Evolutionary conservation across 2,329 filamentous ascomycete species (phyloP), one percentile per base, ranked within the genome.

Genomic region (Colletotrichum sp.): DNA sequence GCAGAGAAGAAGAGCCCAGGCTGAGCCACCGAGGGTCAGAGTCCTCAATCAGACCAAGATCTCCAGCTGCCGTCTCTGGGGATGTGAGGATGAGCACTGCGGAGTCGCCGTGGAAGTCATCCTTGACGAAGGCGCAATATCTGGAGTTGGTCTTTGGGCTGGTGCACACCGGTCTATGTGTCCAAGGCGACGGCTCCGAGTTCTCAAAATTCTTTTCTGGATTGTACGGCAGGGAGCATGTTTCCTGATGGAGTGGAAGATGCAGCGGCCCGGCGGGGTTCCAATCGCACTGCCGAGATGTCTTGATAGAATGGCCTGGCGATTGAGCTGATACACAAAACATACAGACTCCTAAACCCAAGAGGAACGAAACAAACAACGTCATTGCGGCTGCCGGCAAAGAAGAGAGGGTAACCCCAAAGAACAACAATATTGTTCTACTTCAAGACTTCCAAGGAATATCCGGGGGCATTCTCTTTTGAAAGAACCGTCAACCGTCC

Each of bases 101-200:
- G 16, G 71, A 66, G 5, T 55, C 28, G 5, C 77, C 74, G 12
- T 62, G 74, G 69, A 78, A 78, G 63, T 69, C 36, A 4, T 72
- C 49, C 44, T 74, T 71, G 26, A 77, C 75, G 52, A 75, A 78
- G 39, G 76, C 73, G 76, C 76, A 78, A 6, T 68, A 71, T 5
- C 30, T 55, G 10, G 63, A 21, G 1, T 65, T 62, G 6, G 36
- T 28, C 10, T 63, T 73, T 2, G 57, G n/a, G n/a, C 67, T 52
- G 18, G 69, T 71, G 57, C 77, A 78, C 24, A 76, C 57, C 3
- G 76, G 70, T 12, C n/a, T 15, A 13, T 75, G 76, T 15, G 77
- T 78, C 77, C 77, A 78, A 2, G 73, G 65, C 13, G 16, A 24
- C 65, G 49, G 6, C 4, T 9, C 1, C 34, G 28, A 15, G 36